Base-by-base conservation (phyloP, 805 yeast genomes). In the Saturnispora silvae region DNA sequence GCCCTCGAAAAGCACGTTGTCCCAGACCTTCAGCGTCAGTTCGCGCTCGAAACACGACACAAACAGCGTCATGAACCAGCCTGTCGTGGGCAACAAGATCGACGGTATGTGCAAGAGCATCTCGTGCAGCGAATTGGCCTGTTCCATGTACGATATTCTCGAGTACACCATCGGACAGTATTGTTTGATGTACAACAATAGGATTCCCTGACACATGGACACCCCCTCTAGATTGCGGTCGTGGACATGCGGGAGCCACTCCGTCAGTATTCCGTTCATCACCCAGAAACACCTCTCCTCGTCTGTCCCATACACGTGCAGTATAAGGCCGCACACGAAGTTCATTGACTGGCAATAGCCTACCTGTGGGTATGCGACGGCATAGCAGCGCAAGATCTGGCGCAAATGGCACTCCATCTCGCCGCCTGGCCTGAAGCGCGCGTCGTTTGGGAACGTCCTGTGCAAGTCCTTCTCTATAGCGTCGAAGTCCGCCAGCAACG, bases 1-100 rank as follows among this genome's bases (percentile, higher is more conserved):
- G 20, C 85, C 96, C 54, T 89, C 97, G 52, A 81, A 85, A 65
- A 94, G 87, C 34, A 89, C 60, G 44, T 94, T 83, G 58, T 92
- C 98, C 97, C 98, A 89, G 0, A 92, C 78, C 39, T 97, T 63
- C 31, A 92, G 62, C 7, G 85, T 80, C 0, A 94, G 73, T 52
- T 92, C 97, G 17, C 85, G 75, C 0, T 98, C 98, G 19, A 92
- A 59, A 1, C 80, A 75, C 0, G 95, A 95, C 25, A 92, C 85
- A 59, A 82, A 92, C n/a, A 84, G 72, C 49, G 96, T 82, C 97
- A 92, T 89, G 53, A 92, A 92, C 98, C 98, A 92, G 38, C 95
- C 77, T 0, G 96, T 89, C 1, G 97, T 92, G 47, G 94, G 92
- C 32, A 92, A 66, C 1, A 96, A 82, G 4, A 92, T 71, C 2